Conservation (phyloP, 495 filamentous ascomycete genomes). For the Penicillium manginii region DNA sequence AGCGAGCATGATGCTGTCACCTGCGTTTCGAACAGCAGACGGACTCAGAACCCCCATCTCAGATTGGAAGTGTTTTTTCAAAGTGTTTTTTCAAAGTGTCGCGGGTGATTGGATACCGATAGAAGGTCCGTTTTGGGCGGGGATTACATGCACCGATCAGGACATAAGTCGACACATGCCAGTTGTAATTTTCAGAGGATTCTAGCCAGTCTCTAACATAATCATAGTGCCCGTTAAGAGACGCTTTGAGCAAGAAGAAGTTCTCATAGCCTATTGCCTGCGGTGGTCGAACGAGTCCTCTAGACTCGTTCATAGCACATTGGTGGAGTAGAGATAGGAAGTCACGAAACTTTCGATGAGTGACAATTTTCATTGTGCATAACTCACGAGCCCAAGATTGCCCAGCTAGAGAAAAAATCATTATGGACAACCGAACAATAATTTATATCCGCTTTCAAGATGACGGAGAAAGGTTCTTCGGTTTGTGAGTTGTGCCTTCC, state of each 20-base stretch:
- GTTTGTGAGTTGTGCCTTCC: neutral
- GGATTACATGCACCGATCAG: slow-evolving; percentile 7
- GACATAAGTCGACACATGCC: neutral
- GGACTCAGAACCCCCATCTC: neutral
- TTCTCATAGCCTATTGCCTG: neutral
- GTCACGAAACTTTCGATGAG: neutral
- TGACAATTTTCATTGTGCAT: too few relatives aligned
- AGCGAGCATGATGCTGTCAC: slow-evolving; percentile 4
- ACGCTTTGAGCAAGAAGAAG: slow-evolving; percentile 5
- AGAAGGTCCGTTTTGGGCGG: neutral
- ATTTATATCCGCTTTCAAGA: neutral
- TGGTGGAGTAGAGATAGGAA: neutral
- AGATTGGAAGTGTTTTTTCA: neutral
- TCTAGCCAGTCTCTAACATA: neutral
- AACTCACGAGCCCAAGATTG: neutral
- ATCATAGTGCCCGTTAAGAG: neutral
- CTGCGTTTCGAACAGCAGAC: neutral
- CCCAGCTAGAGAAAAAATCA: neutral
- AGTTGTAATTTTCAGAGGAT: neutral
- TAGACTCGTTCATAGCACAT: slow-evolving; percentile 1
- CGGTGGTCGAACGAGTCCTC: slow-evolving; percentile 5
- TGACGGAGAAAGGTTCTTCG: neutral
- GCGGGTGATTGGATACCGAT: neutral
- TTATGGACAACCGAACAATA: neutral
- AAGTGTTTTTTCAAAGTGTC: too few relatives aligned